A percentile compares a stretch with the other conserved stretches of the same genome.
phyloP scores from a whole-genome alignment of 179 eudicot genomes.

The Drosera spatulata region DNA sequence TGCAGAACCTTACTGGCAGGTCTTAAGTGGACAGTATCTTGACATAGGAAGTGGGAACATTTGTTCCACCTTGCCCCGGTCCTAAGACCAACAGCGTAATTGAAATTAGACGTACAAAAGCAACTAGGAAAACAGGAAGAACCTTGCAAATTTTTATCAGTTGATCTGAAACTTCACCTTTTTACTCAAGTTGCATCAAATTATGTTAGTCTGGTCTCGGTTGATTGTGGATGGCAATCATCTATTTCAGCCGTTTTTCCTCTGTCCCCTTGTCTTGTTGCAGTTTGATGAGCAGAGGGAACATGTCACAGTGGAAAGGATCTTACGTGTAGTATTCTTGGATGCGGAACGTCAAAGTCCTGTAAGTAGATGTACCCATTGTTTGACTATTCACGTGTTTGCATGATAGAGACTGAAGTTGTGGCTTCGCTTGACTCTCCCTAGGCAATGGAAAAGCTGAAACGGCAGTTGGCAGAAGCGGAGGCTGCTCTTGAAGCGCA shows the following conservation, averaged over 20 bases:
- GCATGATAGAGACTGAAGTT: background rate
- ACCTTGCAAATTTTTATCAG: no score
- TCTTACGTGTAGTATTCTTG: constrained; percentile 60
- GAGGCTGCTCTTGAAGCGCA: constrained; percentile 61
- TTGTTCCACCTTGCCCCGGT: no score
- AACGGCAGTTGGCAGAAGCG: constrained; percentile 78
- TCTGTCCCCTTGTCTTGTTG: background rate
- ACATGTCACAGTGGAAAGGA: constrained; percentile 52
- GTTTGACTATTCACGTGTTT: background rate
- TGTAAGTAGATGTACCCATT: constrained; percentile 29
- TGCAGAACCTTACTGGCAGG: no score
- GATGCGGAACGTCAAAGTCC: constrained; percentile 56
- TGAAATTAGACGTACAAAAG: no score
- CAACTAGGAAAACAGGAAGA: no score
- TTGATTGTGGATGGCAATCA: background rate
- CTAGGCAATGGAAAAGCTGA: constrained; percentile 77
- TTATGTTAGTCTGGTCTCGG: background rate
- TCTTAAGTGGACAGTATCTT: no score
- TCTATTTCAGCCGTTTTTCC: background rate
- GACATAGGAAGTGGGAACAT: no score
- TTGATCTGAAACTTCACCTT: no score
- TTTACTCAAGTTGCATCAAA: no score
- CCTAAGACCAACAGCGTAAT: no score
- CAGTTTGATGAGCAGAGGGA: constrained; percentile 78
- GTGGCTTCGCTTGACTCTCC: background rate